A percentile compares a stretch with the other conserved stretches of the same genome.
Conservation (phyloP, 2,329 filamentous ascomycete species). For the Dothiorella sarmentorum region DNA sequence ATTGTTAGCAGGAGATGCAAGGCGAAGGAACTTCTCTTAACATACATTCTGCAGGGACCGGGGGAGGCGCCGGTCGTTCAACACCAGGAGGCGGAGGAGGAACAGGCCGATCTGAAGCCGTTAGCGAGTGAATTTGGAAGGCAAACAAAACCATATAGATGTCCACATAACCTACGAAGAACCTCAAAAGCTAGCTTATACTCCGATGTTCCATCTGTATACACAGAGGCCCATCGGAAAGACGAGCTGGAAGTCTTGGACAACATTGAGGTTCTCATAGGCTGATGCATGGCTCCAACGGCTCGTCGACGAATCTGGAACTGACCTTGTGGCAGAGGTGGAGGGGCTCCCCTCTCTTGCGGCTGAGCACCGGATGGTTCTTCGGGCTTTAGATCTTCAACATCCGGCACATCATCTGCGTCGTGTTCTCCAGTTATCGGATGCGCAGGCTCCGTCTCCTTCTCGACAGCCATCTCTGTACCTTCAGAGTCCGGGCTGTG, state of each 20-base stretch:
- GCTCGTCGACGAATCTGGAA: conserved; percentile 37
- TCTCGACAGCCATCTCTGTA: conserved; percentile 45
- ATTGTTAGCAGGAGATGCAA: conserved; percentile 5
- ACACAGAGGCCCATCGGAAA: conserved; percentile 32
- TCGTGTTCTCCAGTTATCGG: conserved; percentile 42
- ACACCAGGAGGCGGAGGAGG: conserved; percentile 28
- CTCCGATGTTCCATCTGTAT: conserved; percentile 33
- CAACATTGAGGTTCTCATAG: conserved; percentile 27
- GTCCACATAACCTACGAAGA: conserved; percentile 33
- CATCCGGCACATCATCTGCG: conserved; percentile 50
- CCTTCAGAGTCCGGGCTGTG: conserved; percentile 48
- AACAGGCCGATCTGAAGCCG: conserved; percentile 40
- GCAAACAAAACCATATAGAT: neutral
- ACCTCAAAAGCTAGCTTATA: conserved; percentile 39
- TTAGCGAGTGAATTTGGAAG: neutral
- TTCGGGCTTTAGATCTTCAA: conserved; percentile 51
- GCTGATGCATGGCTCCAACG: conserved; percentile 22
- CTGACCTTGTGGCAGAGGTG: conserved; percentile 52
- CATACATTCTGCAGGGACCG: conserved; percentile 36
- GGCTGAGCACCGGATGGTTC: conserved; percentile 40
- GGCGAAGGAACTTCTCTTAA: conserved; percentile 1
- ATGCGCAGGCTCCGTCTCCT: conserved; percentile 47
- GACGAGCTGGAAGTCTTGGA: conserved; percentile 26
- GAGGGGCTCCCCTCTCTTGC: conserved; percentile 35
- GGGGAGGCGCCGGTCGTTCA: conserved; percentile 30